Conservation (phyloP, 1,139 yeast species). For the Candida smagusa region DNA sequence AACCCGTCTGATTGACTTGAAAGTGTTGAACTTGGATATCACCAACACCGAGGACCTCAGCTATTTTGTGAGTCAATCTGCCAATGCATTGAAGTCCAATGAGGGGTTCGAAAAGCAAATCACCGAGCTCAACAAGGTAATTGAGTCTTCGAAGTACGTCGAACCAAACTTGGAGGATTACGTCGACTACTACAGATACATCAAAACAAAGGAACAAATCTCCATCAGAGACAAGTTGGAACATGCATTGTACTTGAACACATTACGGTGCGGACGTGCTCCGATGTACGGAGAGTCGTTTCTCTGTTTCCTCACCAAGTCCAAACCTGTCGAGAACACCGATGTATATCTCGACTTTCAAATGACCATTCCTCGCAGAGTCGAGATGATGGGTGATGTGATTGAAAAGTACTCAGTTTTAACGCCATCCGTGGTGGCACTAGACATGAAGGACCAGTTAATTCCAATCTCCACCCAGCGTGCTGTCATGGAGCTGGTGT, state of each 20-base stretch:
- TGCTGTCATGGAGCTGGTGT: constrained; percentile 32
- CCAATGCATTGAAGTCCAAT: constrained; percentile 46
- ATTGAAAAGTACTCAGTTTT: constrained; percentile 80
- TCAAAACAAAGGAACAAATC: constrained; percentile 49
- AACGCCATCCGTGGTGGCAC: constrained; percentile 81
- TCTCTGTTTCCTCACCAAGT: constrained; percentile 20
- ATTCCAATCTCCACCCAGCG: constrained; percentile 38
- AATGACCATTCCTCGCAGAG: constrained; percentile 41
- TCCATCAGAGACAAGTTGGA: constrained; percentile 50
- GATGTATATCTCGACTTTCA: constrained; percentile 30
- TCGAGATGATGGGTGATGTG: constrained; percentile 41
- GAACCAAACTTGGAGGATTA: constrained; percentile 48
- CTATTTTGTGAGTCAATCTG: constrained; percentile 48
- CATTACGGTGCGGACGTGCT: constrained; percentile 52
- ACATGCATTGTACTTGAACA: constrained; percentile 63
- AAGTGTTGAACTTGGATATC: constrained; percentile 61
- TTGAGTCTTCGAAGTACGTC: constrained; percentile 22
- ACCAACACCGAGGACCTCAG: constrained; percentile 46
- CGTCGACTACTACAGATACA: constrained; percentile 57
- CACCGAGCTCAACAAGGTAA: constrained; percentile 33
- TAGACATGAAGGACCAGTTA: constrained; percentile 64
- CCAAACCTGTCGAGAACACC: constrained; percentile 20
- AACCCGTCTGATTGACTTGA: constrained; percentile 40
- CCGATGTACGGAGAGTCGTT: constrained; percentile 57
- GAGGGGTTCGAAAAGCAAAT: constrained; percentile 43